Base-by-base conservation (phyloP, 208 protist species). In the Crithidia acanthocephali region DNA sequence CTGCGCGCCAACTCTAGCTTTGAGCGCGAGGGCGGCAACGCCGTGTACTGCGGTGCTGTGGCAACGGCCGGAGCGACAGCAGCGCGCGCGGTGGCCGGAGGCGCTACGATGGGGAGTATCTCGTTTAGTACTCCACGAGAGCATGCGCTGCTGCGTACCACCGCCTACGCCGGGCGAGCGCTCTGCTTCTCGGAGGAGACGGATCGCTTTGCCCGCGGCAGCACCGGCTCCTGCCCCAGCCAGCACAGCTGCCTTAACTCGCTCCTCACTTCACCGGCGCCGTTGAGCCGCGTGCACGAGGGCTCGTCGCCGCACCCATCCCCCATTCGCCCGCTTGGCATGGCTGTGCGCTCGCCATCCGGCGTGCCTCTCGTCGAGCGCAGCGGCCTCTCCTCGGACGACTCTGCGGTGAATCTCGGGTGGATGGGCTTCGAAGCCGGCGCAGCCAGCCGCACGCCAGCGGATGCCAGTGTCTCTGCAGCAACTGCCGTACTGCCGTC, bases 151-250 rank as follows among this genome's bases (percentile, higher is more conserved):
- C 33, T 27, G 53, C 70, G 63, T 28, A 52, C 55, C 18, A 69
- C 55, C 32, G 25, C 62, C 35, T 66, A 65, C 35, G 59, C 63
- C 22, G 63, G 63, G 37, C 61, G 71, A 16, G 56, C 56, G 25
- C 71, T 76, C 18, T 66, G 71, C 57, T 69, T 76, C 60, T 76
- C 71, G 1, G 71, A 76, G 33, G 71, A 76, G 35, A 70, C 56
- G 22, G 71, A 76, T 44, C 71, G 30, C 16, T 51, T 69, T 35
- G 30, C 63, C 37, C 71, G 56, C n/a, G 51, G 55, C 50, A 76
- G 71, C 57, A 63, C 40, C 52, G 71, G 71, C 33, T 76, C 71
- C 37, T 70, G 71, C 35, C 45, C 63, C 3, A 56, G 71, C 2
- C 71, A 70, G 63, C 71, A 45, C 32, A 76, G 64, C 45, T 72